Base-by-base conservation (phyloP, 2,329 filamentous ascomycete species). In the Aspergillus phoenicis region DNA sequence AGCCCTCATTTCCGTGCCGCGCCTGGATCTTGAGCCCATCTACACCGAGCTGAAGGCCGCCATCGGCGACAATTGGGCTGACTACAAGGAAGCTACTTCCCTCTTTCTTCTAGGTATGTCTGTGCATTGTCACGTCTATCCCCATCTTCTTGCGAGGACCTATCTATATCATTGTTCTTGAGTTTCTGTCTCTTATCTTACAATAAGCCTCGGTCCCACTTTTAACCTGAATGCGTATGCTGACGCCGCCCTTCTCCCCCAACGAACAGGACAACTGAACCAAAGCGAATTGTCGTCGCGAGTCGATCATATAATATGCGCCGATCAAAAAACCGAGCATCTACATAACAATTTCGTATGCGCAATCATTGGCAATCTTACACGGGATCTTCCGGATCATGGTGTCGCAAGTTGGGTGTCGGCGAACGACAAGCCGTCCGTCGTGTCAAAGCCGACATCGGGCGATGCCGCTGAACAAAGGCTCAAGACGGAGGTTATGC, bases 371-470 rank as follows among this genome's bases (percentile, higher is more conserved):
- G 83, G 81, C 22, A 89, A 89, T 67, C 78, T 83, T 22, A 79
- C 78, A 61, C 82, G 86, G 69, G 87, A 89, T 69, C 77, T 84
- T 33, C 87, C 87, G 1, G 84, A 87, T 57, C 82, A 85, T 60
- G 85, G 85, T 47, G 84, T 88, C 61, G 87, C 87, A 62, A 83
- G 81, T 67, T 89, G 85, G 85, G 87, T 89, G 52, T 84, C 84
- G 41, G 85, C 85, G 36, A 87, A 85, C 62, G 81, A 83, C 71
- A 83, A 83, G 68, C 78, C 80, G 15, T 79, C 78, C 8, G 72
- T 79, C 56, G 73, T 81, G 39, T 79, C 78, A 10, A 83, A 83
- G 67, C 81, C 82, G 13, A 78, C 80, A 36, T 82, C 82, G 20
- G 85, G 84, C 52, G 86, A 89, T 77, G 84, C 84, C 58, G 82